A percentile compares a stretch with the other conserved stretches of the same genome.
These are phyloP conservation scores for Penicillium italicum DNA, from an alignment of 2,329 filamentous ascomycete genomes.

Conservation along the genomic window DNA sequence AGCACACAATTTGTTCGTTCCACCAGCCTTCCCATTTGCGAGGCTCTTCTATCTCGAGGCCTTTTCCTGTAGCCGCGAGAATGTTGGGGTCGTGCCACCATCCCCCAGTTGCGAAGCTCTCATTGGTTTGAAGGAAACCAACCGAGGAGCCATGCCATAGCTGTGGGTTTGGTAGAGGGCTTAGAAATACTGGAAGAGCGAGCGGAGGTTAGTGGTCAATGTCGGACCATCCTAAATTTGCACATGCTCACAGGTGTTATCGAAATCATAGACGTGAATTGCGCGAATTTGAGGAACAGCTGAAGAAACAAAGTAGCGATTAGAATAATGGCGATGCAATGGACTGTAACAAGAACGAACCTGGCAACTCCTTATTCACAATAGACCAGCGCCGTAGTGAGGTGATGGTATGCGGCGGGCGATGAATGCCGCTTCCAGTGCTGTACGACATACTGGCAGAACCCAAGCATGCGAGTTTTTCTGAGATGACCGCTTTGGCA, in stretches of 20 bases:
- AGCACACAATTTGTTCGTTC: conserved; percentile 80
- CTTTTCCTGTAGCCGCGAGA: conserved; percentile 79
- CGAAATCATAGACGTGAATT: conserved; percentile 95
- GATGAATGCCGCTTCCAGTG: conserved; percentile 6
- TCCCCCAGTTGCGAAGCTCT: conserved; percentile 75
- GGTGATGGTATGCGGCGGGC: conserved; percentile 58
- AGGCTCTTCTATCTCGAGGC: conserved; percentile 74
- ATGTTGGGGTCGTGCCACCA: conserved; percentile 97
- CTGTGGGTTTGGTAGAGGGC: conserved; percentile 81
- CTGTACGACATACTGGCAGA: conserved; percentile 23
- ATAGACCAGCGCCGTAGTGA: conserved; percentile 82
- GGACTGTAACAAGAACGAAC: conserved; percentile 40
- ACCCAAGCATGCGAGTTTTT: conserved; percentile 25
- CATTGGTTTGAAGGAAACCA: conserved; percentile 69
- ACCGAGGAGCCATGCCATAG: conserved; percentile 80
- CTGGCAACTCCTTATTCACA: conserved; percentile 66
- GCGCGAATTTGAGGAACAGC: conserved; percentile 66
- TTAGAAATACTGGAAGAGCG: conserved; percentile 69
- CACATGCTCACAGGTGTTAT: conserved; percentile 73
- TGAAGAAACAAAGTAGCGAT: conserved; percentile 23
- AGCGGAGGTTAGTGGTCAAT: neutral
- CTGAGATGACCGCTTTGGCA: conserved; percentile 36
- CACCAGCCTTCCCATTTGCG: conserved; percentile 90
- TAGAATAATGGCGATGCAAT: neutral
- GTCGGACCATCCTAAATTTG: neutral